These are phyloP conservation scores for Posidonia oceanica DNA, from an alignment of 116 monocot species.

Conservation along the genomic window DNA sequence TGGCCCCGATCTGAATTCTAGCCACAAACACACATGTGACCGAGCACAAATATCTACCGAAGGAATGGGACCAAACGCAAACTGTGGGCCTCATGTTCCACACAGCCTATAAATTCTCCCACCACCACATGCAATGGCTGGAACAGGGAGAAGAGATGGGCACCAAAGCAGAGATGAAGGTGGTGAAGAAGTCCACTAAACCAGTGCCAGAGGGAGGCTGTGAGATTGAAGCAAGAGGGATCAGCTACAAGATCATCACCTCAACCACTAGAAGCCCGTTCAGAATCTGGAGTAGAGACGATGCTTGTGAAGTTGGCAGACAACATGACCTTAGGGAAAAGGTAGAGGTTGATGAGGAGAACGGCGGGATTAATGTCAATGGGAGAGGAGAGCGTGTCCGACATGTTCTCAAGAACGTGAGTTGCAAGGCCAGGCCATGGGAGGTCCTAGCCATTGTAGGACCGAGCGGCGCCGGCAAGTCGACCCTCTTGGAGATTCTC, in stretches of 20 bases:
- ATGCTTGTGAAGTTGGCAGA: too few relatives aligned
- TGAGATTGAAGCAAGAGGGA: constrained; percentile 33
- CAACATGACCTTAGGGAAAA: not conserved
- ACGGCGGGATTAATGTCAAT: not conserved
- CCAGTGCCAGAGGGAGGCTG: constrained; percentile 6
- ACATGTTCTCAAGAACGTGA: constrained; percentile 5
- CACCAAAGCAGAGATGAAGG: too few relatives aligned
- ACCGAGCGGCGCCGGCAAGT: constrained; percentile 90
- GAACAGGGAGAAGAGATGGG: too few relatives aligned
- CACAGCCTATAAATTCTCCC: too few relatives aligned
- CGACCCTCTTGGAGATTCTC: constrained; percentile 85
- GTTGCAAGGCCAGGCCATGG: constrained; percentile 1
- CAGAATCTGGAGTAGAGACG: constrained; percentile 9
- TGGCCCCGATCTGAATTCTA: too few relatives aligned
- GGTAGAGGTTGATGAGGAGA: not conserved
- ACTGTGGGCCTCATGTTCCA: too few relatives aligned
- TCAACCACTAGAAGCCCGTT: constrained; percentile 2
- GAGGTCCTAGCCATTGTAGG: constrained; percentile 26
- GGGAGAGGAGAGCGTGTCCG: not conserved
- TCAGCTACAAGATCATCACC: constrained; percentile 30
- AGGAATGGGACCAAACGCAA: too few relatives aligned
- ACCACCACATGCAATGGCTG: too few relatives aligned
- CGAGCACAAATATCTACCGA: too few relatives aligned
- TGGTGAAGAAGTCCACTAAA: too few relatives aligned
- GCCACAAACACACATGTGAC: too few relatives aligned